These are phyloP conservation scores for Hamamelis virginiana DNA, from an alignment of 164 flowering plant genomes.

Conservation along the genomic window DNA sequence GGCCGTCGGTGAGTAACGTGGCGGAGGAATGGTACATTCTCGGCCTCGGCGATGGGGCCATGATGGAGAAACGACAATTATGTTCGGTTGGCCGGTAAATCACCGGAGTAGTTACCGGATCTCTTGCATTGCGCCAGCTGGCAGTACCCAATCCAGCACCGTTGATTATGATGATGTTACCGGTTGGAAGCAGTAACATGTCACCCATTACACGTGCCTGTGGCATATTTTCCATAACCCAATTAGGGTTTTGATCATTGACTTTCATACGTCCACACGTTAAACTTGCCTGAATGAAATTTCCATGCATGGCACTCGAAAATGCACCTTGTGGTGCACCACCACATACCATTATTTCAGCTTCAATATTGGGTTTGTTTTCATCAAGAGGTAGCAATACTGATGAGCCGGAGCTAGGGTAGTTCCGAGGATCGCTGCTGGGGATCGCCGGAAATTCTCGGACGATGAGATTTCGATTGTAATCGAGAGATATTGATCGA, in stretches of 20 bases:
- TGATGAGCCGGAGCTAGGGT: conserved; percentile 66
- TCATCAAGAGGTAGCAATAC: conserved; percentile 50
- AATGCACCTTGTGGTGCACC: conserved; percentile 43
- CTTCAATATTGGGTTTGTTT: conserved; percentile 13
- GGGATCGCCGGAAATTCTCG: conserved; percentile 44
- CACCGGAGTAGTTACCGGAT: conserved; percentile 43
- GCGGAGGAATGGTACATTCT: conserved; percentile 65
- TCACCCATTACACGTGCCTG: conserved; percentile 59
- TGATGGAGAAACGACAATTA: conserved; percentile 31
- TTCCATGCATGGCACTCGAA: conserved; percentile 11
- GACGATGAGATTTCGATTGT: conserved; percentile 29
- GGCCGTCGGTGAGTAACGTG: conserved; percentile 43
- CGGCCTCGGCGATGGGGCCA: conserved; percentile 38
- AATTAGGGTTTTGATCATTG: conserved; percentile 33
- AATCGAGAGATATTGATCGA: conserved; percentile 40
- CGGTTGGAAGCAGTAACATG: conserved; percentile 63
- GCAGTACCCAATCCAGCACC: conserved; percentile 54
- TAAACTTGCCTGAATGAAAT: conserved; percentile 27
- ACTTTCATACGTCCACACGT: conserved; percentile 50
- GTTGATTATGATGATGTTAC: conserved; percentile 51
- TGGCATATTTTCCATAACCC: conserved; percentile 67
- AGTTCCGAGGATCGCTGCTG: conserved; percentile 44
- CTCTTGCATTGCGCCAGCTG: conserved; percentile 49
- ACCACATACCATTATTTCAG: conserved; percentile 57
- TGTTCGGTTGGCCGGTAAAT: conserved; percentile 32